phyloP scores from a whole-genome alignment of 1,284 basidiomycete species.

The Rhodotorula sp. region DNA sequence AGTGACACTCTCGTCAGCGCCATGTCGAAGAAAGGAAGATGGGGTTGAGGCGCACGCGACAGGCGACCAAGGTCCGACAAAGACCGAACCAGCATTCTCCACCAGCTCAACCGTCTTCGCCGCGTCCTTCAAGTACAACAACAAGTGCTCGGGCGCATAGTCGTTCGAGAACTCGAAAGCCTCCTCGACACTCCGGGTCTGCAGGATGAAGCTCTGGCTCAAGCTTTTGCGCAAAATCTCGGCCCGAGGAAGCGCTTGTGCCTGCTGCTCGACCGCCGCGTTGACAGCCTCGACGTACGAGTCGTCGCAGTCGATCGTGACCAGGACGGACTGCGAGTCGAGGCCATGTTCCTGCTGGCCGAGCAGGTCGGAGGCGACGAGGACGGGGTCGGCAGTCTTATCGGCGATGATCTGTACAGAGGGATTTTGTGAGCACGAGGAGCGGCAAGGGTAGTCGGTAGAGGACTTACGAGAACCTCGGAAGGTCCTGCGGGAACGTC shows the following conservation, averaged over 20 bases:
- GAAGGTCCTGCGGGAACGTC: constrained; percentile 99
- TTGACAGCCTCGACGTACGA: constrained; percentile 72
- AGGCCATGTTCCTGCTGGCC: constrained; percentile 98
- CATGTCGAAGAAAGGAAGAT: background rate
- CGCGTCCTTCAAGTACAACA: constrained; percentile 77
- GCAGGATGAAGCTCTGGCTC: constrained; percentile 85
- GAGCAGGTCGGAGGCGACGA: constrained; percentile 93
- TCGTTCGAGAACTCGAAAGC: constrained; percentile 90
- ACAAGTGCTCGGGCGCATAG: constrained; percentile 96
- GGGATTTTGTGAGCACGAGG: background rate
- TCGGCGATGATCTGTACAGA: constrained; percentile 81
- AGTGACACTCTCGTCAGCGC: background rate
- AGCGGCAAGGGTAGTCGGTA: no score
- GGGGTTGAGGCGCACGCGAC: constrained; percentile 66
- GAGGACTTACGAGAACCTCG: constrained; percentile 78
- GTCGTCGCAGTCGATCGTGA: constrained; percentile 68
- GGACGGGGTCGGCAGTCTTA: constrained; percentile 74
- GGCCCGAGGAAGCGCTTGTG: constrained; percentile 78
- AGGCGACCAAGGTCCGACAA: constrained; percentile 89
- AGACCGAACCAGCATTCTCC: constrained; percentile 92
- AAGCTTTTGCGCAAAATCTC: constrained; percentile 89
- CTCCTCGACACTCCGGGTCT: constrained; percentile 64
- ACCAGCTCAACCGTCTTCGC: constrained; percentile 64
- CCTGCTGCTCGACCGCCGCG: constrained; percentile 81
- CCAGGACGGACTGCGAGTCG: constrained; percentile 95